Conservation (phyloP, 1,139 yeast genomes). For the Saccharomyces hybrid region DNA sequence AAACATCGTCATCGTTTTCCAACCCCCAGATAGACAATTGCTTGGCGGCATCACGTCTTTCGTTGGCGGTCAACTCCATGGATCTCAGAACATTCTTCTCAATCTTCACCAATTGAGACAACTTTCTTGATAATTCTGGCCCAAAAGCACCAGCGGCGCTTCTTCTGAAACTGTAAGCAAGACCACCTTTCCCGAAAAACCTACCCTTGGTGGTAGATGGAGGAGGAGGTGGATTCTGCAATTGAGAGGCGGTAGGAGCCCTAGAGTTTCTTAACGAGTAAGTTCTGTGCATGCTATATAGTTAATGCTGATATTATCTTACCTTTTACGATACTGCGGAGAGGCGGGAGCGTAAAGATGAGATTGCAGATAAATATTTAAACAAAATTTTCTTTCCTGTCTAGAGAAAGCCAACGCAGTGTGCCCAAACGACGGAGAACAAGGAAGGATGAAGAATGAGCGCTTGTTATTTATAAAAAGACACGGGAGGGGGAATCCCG, state of each 20-base stretch:
- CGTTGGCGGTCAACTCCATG: conserved; percentile 86
- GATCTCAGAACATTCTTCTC: conserved; percentile 96
- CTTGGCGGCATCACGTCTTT: conserved; percentile 94
- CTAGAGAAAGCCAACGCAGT: background rate
- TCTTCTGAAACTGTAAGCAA: conserved; percentile 75
- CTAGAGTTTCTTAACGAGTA: conserved; percentile 90
- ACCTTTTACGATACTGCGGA: background rate
- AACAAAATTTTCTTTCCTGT: background rate
- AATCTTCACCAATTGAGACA: conserved; percentile 85
- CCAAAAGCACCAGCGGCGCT: conserved; percentile 90
- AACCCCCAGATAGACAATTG: conserved; percentile 97
- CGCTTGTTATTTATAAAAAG: background rate
- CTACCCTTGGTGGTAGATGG: conserved; percentile 80
- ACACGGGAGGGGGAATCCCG: conserved; percentile 1
- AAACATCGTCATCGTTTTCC: conserved; percentile 93
- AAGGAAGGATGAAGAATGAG: background rate
- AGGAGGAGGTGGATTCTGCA: conserved; percentile 93
- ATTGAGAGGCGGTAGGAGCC: conserved; percentile 95
- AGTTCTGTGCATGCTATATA: conserved; percentile 79
- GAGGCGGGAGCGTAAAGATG: background rate
- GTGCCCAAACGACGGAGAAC: background rate
- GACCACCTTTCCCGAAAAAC: conserved; percentile 86
- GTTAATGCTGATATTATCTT: background rate
- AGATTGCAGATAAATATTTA: background rate
- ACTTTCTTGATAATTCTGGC: conserved; percentile 88